Evolutionary conservation across 2,329 filamentous ascomycete species (phyloP), one percentile per base, ranked within the genome.

Genomic region (Aspergillus costaricaensis): DNA sequence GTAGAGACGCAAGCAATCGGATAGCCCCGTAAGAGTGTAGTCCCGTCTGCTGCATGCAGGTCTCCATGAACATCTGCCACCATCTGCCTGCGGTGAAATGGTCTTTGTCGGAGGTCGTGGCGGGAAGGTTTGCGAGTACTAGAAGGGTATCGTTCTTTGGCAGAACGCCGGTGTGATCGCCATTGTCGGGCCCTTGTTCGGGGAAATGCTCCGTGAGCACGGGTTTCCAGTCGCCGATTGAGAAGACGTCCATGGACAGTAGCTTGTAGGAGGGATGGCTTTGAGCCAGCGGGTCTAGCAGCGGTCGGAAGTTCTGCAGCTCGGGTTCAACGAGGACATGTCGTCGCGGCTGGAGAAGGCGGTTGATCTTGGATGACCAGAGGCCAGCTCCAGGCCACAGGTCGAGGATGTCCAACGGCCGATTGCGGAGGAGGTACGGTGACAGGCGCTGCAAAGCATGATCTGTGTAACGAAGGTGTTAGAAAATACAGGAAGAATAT

Each of bases 301-400:
- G 86, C 0, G 85, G 79, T 1, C 77, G 64, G 72, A 90, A 94
- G 3, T 83, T 68, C 0, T 80, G 76, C 2, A 77, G 74, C 36
- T 91, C 85, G 2, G 88, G 87, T 70, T 98, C 93, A 76, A 97
- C 82, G 44, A 99, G 81, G 48, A 97, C 79, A 78, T 99, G 95
- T 5, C 86, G 88, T 59, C 92, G 87, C 4, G 94, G 94, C 68
- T 91, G 79, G 7, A 99, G 81, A 49, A 84, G 79, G 0, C 91
- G 82, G 72, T 96, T 87, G 0, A 98, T 80, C 68, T 89, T 91
- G 27, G 81, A 80, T 36, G 93, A 96, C 86, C 90, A 95, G 2
- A 96, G 57, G 8, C 92, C 91, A 1, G 80, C 79, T 14, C 92
- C 92, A 0, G 94, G 94, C 73, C 93, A 91, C 58, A 96, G 80